These are phyloP conservation scores for Eutypa lata DNA, from an alignment of 2,329 filamentous ascomycete genomes.

Conservation along the genomic window DNA sequence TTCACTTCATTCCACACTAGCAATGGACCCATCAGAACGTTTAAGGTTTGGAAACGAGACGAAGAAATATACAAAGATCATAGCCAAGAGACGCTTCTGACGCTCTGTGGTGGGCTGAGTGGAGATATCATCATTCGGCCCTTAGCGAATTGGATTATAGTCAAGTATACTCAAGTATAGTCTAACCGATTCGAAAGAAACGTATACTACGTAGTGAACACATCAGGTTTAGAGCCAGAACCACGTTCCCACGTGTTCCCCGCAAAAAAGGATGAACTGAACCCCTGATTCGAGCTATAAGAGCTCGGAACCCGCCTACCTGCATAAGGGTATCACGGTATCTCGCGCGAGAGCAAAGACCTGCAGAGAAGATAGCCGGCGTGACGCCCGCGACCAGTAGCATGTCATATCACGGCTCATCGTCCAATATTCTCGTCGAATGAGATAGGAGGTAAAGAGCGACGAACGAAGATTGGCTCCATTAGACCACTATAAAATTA, in stretches of 20 bases:
- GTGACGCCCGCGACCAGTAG: background rate
- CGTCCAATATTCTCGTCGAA: background rate
- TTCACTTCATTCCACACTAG: no score
- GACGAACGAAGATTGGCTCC: background rate
- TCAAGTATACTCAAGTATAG: no score
- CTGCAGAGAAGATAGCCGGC: background rate
- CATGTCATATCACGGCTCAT: background rate
- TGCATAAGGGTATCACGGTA: background rate
- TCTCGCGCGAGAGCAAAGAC: background rate
- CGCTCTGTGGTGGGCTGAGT: background rate
- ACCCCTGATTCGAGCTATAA: background rate
- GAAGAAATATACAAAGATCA: no score
- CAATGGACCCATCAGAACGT: background rate
- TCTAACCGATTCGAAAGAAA: no score
- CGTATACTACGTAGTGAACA: background rate
- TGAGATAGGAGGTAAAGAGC: background rate
- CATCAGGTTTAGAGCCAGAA: background rate
- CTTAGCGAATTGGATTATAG: background rate
- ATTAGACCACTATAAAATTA: no score
- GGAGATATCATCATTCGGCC: background rate
- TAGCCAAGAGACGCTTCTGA: background rate
- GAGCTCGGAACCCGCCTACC: background rate
- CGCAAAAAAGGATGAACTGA: background rate
- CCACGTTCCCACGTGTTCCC: background rate
- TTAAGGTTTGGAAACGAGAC: background rate